A percentile compares a stretch with the other conserved stretches of the same genome.
Conservation (phyloP, 306 rosid species). For the Malus sieversii region DNA sequence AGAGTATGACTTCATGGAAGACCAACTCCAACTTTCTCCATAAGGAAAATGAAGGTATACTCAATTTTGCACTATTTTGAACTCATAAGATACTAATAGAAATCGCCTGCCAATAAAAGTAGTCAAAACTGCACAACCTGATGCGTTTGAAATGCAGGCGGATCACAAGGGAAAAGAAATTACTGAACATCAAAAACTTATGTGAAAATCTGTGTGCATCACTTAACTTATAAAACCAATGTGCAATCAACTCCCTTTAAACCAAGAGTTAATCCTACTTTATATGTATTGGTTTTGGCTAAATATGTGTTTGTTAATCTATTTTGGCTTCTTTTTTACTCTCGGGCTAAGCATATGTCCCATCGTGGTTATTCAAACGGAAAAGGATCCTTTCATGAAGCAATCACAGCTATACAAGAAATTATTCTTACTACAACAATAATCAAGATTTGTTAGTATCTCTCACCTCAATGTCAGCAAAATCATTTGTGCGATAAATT, state of each 20-base stretch:
- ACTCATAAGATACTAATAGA: neutral
- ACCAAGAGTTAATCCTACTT: neutral
- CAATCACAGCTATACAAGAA: neutral
- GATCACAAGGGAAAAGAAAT: neutral
- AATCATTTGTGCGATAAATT: conserved; percentile 74
- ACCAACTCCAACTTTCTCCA: neutral
- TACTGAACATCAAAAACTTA: neutral
- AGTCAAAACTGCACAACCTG: neutral
- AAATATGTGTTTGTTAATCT: neutral
- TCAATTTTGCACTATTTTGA: too few species aligned
- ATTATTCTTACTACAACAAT: conserved; percentile 1
- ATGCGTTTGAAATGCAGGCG: neutral
- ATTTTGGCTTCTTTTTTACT: neutral
- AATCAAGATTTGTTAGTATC: conserved; percentile 10
- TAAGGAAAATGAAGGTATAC: too few species aligned
- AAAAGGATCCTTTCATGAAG: neutral
- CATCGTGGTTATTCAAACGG: neutral
- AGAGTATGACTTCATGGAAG: neutral
- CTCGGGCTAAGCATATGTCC: neutral
- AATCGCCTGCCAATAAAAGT: neutral
- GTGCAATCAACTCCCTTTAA: neutral
- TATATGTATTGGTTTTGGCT: neutral
- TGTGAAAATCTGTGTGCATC: neutral
- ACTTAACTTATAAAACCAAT: neutral
- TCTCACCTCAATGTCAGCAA: conserved; percentile 75